Evolutionary conservation across 2,329 filamentous ascomycete genomes (phyloP).

Genomic region (Uncinocarpus reesii): DNA sequence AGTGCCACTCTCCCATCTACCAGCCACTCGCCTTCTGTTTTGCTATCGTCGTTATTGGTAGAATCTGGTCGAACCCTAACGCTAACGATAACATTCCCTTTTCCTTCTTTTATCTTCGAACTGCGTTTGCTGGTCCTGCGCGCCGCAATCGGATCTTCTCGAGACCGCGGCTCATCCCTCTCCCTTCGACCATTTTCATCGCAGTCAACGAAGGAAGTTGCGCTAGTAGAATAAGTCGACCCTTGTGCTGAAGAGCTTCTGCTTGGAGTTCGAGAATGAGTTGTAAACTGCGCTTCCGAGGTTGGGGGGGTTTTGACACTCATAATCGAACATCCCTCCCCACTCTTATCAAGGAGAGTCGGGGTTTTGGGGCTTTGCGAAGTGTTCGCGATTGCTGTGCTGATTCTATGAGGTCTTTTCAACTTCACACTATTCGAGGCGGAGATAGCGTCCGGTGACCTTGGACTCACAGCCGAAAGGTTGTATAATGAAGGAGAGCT

Average conservation of each 20-base stretch:
- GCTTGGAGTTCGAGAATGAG: slow-evolving; percentile 76
- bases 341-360: slow-evolving; percentile 68
- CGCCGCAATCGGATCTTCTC: too few species aligned
- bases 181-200: slow-evolving; percentile 43
- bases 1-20: slow-evolving; percentile 75
- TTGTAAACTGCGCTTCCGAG: slow-evolving; percentile 64
- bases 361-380: slow-evolving; percentile 47
- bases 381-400: slow-evolving; percentile 42
- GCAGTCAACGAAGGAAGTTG: slow-evolving; percentile 75
- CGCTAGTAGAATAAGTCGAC: slow-evolving; percentile 73
- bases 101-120: slow-evolving; percentile 53
- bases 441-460: slow-evolving; percentile 38
- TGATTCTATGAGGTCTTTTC: slow-evolving; percentile 48
- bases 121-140: slow-evolving; percentile 20
- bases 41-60: slow-evolving; percentile 50
- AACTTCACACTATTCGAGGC: slow-evolving; percentile 35
- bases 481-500: slow-evolving; percentile 20
- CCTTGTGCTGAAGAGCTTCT: slow-evolving; percentile 85
- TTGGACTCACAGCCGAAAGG: slow-evolving; percentile 17
- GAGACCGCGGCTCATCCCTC: slow-evolving; percentile 24
- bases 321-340: slow-evolving; percentile 63
- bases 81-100: slow-evolving; percentile 92
- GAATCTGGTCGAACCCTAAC: slow-evolving; percentile 83
- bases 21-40: slow-evolving; percentile 75
- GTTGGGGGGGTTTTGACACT: slow-evolving; percentile 52